Percentiles rank a stretch among this genome's conserved stretches.
Conservation (phyloP, 129 eudicot species). For the Pseudognaphalium luteoalbum region DNA sequence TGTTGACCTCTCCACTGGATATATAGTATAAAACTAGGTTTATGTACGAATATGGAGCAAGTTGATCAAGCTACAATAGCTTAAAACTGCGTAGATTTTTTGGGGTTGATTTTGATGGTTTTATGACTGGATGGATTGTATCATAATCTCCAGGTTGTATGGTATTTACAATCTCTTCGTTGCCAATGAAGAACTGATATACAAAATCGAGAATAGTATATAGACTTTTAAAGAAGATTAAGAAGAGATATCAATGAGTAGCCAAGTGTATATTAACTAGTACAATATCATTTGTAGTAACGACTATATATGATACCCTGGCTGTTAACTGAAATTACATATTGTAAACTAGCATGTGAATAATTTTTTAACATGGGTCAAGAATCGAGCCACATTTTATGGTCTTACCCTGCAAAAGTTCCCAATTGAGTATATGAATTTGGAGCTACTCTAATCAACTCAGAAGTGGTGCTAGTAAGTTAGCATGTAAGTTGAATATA, state of each 20-base stretch:
- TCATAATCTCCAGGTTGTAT: slow-evolving; percentile 40
- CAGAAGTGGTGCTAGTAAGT: background rate
- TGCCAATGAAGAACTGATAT: background rate
- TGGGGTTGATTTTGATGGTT: slow-evolving; percentile 45
- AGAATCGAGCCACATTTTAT: too few species aligned
- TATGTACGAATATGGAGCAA: slow-evolving; percentile 34
- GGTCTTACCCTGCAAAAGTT: too few species aligned
- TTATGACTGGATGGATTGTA: slow-evolving; percentile 35
- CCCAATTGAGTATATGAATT: too few species aligned
- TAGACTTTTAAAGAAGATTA: background rate
- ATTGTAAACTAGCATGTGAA: too few species aligned
- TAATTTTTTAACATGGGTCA: too few species aligned
- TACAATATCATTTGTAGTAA: too few species aligned
- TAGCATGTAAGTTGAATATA: slow-evolving; percentile 1
- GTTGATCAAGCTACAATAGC: slow-evolving; percentile 42
- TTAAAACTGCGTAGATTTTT: slow-evolving; percentile 20
- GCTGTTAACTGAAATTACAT: too few species aligned
- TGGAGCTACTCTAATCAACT: too few species aligned
- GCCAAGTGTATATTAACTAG: background rate
- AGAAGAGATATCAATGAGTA: background rate
- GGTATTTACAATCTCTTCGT: slow-evolving; percentile 1
- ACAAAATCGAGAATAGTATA: background rate
- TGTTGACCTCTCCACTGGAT: slow-evolving; percentile 5
- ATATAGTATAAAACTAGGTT: slow-evolving; percentile 36
- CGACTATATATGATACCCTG: too few species aligned